Percentiles rank a stretch among this genome's conserved stretches.
Conservation (phyloP, 225 moss, liverwort and hornwort genomes). For the Straminergon stramineum region DNA sequence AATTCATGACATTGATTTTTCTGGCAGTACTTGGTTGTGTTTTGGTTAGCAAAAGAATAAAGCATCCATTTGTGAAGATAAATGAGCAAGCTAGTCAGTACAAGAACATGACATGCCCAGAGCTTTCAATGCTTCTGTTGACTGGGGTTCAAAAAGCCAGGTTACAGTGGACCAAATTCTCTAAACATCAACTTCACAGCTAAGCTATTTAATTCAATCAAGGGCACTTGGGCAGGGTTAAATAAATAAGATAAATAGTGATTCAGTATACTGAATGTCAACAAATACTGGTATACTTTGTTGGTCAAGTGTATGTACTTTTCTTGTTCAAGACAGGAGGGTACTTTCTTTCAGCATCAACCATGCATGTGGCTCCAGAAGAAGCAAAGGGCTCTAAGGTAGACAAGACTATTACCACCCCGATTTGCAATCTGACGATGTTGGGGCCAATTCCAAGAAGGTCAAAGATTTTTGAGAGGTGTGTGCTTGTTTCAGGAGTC, state of each 20-base stretch:
- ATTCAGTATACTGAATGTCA: not conserved
- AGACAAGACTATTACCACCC: no score
- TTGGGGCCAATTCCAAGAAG: no score
- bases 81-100: not conserved
- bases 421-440: no score
- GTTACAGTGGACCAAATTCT: not conserved
- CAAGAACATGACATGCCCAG: slow-evolving; percentile 7
- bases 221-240: not conserved
- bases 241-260: not conserved
- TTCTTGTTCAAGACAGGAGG: not conserved
- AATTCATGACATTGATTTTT: not conserved
- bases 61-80: not conserved
- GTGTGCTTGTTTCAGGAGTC: no score
- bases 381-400: not conserved
- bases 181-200: not conserved
- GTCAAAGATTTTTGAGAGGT: no score
- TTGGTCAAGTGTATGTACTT: not conserved
- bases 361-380: not conserved
- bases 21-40: not conserved
- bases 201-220: not conserved
- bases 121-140: not conserved
- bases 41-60: not conserved
- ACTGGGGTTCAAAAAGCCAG: not conserved
- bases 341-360: not conserved
- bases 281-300: not conserved